Evolutionary conservation across 2,329 filamentous ascomycete species (phyloP), one percentile per base, ranked within the genome.

Genomic region (Colletotrichum kahawae): DNA sequence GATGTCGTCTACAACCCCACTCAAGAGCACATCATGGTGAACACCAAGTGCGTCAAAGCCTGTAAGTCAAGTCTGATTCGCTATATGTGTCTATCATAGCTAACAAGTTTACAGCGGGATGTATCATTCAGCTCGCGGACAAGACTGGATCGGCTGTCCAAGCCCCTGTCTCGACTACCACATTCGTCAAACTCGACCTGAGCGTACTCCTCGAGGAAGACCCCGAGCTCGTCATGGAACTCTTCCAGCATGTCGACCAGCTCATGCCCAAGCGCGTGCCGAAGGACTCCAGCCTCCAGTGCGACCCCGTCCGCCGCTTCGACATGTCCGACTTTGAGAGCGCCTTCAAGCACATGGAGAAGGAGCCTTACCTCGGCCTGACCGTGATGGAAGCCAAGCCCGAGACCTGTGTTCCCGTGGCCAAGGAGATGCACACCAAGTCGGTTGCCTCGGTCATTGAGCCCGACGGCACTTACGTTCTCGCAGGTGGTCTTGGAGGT

Each of bases 401-500:
- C 7, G 67, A 76, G 0, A 72, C 65, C 4, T 59, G 64, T 7
- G 81, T 84, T 7, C 74, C 77, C 1, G 80, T 82, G 7, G 71
- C 78, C 10, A 71, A 76, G 16, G 70, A 77, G n/a, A 77, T 38
- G 48, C 51, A 2, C 74, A 57, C 79, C 36, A 82, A 78, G 51
- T 65, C 78, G 2, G 79, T 86, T 7, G 56, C 72, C 2, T 81
- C 84, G 5, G 78, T 74, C 7, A 78, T 88, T 57, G 83, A 84
- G 4, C 43, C 62, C 6, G 80, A 85, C 8, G 84, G 82, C 1
- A 88, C 89, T 1, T 93, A 92, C 71, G 78, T 92, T 4, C 81
- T 93, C 5, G 85, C 87, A 5, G 91, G 91, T 18, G 90, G 90
- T 1, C 84, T 91, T 0, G 90, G 90, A 18, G 91, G 91, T 13